Percentiles rank a stretch among this genome's conserved stretches.
These are phyloP conservation scores for Boletellus deceptivus DNA, from an alignment of 1,284 basidiomycete genomes.

Conservation along the genomic window DNA sequence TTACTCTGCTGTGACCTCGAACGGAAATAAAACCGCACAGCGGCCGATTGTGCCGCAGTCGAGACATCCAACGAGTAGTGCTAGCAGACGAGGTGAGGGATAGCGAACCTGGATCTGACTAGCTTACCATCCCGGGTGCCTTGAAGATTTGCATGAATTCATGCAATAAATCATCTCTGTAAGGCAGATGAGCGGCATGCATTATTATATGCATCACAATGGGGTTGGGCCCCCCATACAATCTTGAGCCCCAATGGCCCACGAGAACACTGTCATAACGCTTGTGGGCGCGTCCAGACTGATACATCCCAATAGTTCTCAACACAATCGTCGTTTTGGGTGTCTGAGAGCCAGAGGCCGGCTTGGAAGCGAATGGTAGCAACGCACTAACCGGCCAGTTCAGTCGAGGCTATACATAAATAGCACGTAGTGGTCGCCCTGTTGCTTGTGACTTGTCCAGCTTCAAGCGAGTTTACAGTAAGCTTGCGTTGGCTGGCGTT, in stretches of 20 bases:
- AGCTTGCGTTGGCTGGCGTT: no score
- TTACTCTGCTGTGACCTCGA: no score
- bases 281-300: constrained; percentile 10
- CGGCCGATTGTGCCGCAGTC: no score
- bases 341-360: constrained; percentile 20
- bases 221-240: constrained; percentile 27
- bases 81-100: constrained; percentile 43
- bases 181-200: constrained; percentile 7
- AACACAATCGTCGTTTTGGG: no score
- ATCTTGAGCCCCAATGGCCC: constrained; percentile 21
- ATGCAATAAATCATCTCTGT: constrained; percentile 63
- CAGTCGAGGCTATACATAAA: no score
- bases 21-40: no score
- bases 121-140: no score
- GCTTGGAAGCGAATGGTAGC: constrained; percentile 30
- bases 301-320: no score
- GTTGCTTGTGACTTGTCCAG: no score
- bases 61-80: constrained; percentile 38
- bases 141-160: constrained; percentile 57
- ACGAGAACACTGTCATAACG: constrained; percentile 20
- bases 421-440: no score
- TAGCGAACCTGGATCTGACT: no score
- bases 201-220: constrained; percentile 20
- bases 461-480: no score
- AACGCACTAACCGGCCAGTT: constrained; percentile 1